phyloP scores from a whole-genome alignment of 768 basidiomycete genomes.

The Agaricus subrufescens region DNA sequence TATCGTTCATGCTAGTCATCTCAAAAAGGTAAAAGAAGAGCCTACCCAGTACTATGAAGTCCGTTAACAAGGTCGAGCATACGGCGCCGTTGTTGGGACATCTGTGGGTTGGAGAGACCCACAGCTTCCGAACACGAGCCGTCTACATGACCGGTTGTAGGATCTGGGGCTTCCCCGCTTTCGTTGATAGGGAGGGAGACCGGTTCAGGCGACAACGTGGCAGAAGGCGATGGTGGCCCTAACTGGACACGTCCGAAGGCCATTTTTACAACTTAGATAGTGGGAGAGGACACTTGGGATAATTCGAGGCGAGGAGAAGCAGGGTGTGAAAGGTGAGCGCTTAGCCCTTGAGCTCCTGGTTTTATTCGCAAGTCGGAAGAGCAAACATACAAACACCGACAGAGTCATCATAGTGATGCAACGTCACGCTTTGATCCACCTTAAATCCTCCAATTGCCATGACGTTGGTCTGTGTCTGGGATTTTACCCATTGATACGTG shows the following conservation, averaged over 20 bases:
- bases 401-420: no score
- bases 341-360: no score
- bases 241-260: background rate
- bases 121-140: constrained; percentile 19
- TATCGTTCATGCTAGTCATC: background rate
- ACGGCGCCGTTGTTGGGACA: constrained; percentile 36
- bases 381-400: no score
- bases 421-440: no score
- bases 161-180: background rate
- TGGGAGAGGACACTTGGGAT: no score
- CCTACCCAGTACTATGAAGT: constrained; percentile 57
- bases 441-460: no score
- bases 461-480: no score
- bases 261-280: background rate
- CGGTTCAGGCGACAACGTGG: no score
- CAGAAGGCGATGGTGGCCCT: background rate
- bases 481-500: no score
- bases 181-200: background rate
- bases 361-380: no score
- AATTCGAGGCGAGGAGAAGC: no score
- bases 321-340: no score
- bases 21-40: background rate
- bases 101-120: constrained; percentile 46
- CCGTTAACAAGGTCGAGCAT: constrained; percentile 60
- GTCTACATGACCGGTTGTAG: background rate